Base-by-base conservation (phyloP, 1,139 yeast genomes). In the Yamadazyma diospyri region DNA sequence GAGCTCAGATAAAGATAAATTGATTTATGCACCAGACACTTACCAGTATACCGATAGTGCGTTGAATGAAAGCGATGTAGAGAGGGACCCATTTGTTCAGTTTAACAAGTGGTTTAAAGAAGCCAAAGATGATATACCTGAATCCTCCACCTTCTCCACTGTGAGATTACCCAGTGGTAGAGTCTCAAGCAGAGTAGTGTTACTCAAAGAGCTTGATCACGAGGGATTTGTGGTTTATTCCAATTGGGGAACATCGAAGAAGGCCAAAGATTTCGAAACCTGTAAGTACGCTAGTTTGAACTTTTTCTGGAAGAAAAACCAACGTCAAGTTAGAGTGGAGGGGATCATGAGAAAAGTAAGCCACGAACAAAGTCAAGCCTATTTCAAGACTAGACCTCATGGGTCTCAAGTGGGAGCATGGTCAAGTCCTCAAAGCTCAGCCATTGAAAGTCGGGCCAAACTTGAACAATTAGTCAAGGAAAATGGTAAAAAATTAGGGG, bases 341-440 rank as follows among this genome's bases (percentile, higher is more conserved):
- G 98, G 98, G 22, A 47, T 65, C 9, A 80, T 87, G 51, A 94
- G 85, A 55, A 75, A 72, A 41, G 83, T 89, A 21, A 66, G 78
- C 20, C 69, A 80, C 39, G 89, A 83, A 46, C 86, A 84, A 24
- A 75, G 88, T 7, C 78, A 81, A 47, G 69, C 81, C 35, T 92
- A 92, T 59, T 92, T 78, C 59, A 72, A 76, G 35, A 83, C 95
- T 1, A 72, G 98, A 50, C 97, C 98, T 22, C 70, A 95, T 40
- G 97, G 94, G 5, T 84, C 95, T 15, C 79, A 85, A 53, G 79
- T 92, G 40, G 97, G 98, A 16, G 98, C 98, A 0, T 89, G 97
- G 96, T 84, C 97, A 0, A 81, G 94, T 27, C 94, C 95, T 2
- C 98, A 92, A 64, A 78, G 89, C 26, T 68, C 72, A 37, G 69